Evolutionary conservation across 2,329 filamentous ascomycete genomes (phyloP), one percentile per base, ranked within the genome.

Genomic region (Hypomyces rosellus): DNA sequence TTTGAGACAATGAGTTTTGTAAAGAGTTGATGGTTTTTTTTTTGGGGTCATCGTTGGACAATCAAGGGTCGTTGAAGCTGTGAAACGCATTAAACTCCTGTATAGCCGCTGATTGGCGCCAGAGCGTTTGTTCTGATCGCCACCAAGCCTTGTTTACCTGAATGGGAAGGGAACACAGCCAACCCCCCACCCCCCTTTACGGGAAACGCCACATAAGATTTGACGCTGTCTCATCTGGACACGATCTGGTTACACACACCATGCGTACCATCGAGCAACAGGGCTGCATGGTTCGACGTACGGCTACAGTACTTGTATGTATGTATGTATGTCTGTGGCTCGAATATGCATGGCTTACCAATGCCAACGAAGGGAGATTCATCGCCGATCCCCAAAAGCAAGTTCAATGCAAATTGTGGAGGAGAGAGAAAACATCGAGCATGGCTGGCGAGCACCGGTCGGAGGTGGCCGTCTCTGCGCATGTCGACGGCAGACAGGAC

Each of bases 161-260:
- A 22, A 22, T 41, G 4, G 39, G 18, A n/a, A n/a, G 13, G 36
- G 36, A 38, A n/a, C 36, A 22, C 39, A 41, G 18, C 12, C 15
- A 16, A 41, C 9, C 18, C n/a, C 5, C 39, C 15, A 41, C 39
- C 15, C 39, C 39, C 39, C 18, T 22, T 41, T 16, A 18, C 18
- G 39, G 15, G 39, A 18, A 14, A 30, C 42, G 25, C 42, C 22
- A 18, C 22, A 45, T 3, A 14, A 25, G 25, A 16, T 47, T 25
- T 22, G 25, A 30, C 25, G 25, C 25, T 44, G 49, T 45, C 46
- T 40, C 46, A 49, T 36, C 40, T 38, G 12, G 25, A 22, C 37
- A 34, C 34, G 41, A 41, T 42, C 40, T 20, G 16, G 46, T 48
- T 51, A 41, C 34, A 43, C 34, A 43, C 50, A 41, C 16, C 46